Evolutionary conservation across 1,284 basidiomycete genomes (phyloP), one percentile per base, ranked within the genome.

Genomic region (Sporisorium reilianum): DNA sequence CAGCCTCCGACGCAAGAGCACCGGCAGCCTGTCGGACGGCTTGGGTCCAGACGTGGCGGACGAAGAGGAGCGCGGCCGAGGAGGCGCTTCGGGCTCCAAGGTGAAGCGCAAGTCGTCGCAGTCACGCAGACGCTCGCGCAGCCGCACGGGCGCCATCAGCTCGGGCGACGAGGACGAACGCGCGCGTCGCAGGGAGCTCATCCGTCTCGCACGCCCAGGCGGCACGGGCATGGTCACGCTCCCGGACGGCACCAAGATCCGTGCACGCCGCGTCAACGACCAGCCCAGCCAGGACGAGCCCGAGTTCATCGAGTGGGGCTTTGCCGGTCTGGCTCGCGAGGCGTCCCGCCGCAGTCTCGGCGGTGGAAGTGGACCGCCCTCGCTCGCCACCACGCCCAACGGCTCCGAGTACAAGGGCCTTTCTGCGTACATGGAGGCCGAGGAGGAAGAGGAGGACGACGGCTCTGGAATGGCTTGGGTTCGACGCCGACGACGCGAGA

Each of bases 181-280:
- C 8, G 57, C 58, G 8, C 71, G 82, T 28, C 58, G 77, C 25
- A 73, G 81, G 38, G 73, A 80, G 53, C 61, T 82, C 23, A 78
- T 84, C 34, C 77, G 77, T 25, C 67, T 79, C 2, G 68, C 66
- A 14, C 75, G 82, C 26, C 82, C 82, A 34, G 82, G 82, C 12
- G 82, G 82, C 11, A 84, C 82, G 0, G 82, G 82, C 6, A 83
- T 83, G 81, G 82, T 84, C 25, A 84, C 82, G 0, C 72, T 84
- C 0, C 80, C 80, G 3, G 81, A 84, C 36, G 82, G 82, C 50
- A 77, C 79, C 50, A 80, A 79, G 48, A 82, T 84, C 53, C 67
- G 63, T 22, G 82, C 82, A 20, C 62, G 81, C 5, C 66, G 77
- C 30, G 82, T 83, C 38, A 81, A 75, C 55, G 78, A 84, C 40